A percentile compares a stretch with the other conserved stretches of the same genome.
Evolutionary conservation across 805 yeast genomes (phyloP).

Genomic region (Priceomyces haplophilus): DNA sequence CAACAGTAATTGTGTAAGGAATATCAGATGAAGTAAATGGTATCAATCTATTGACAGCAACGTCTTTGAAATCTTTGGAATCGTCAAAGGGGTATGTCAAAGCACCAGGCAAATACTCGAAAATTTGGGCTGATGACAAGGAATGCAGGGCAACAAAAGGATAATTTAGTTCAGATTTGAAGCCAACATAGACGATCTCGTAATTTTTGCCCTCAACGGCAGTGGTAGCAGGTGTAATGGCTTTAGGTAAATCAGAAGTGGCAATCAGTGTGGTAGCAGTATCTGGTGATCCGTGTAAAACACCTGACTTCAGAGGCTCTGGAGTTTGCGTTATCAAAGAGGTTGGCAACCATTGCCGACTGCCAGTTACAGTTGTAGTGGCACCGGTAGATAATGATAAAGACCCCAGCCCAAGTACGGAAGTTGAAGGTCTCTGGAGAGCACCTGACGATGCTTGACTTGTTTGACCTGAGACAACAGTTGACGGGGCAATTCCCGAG

Average conservation of each 20-base stretch:
- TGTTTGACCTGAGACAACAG: neutral
- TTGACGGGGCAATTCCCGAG: neutral
- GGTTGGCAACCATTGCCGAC: conserved; percentile 30
- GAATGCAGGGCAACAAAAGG: conserved; percentile 75
- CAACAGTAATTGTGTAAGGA: conserved; percentile 77
- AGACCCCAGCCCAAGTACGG: neutral
- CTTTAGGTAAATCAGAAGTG: conserved; percentile 62
- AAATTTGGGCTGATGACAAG: conserved; percentile 77
- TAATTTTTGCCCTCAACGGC: conserved; percentile 45
- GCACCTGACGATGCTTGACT: neutral
- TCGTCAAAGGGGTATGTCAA: conserved; percentile 57
- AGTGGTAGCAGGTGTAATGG: conserved; percentile 66
- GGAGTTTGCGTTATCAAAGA: conserved; percentile 16
- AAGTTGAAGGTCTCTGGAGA: neutral
- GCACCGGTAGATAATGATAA: neutral
- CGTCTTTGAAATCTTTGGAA: conserved; percentile 29
- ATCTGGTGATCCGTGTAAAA: conserved; percentile 34
- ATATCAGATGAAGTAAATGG: conserved; percentile 62
- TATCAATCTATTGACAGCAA: conserved; percentile 64
- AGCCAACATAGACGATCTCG: conserved; percentile 69
- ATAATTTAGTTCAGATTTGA: conserved; percentile 75
- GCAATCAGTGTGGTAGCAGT: conserved; percentile 28
- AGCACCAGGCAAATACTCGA: conserved; percentile 77
- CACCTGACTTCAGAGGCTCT: conserved; percentile 20
- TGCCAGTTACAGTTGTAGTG: neutral